Evolutionary conservation across 306 rosid genomes (phyloP).

Genomic region (Prunus mira): DNA sequence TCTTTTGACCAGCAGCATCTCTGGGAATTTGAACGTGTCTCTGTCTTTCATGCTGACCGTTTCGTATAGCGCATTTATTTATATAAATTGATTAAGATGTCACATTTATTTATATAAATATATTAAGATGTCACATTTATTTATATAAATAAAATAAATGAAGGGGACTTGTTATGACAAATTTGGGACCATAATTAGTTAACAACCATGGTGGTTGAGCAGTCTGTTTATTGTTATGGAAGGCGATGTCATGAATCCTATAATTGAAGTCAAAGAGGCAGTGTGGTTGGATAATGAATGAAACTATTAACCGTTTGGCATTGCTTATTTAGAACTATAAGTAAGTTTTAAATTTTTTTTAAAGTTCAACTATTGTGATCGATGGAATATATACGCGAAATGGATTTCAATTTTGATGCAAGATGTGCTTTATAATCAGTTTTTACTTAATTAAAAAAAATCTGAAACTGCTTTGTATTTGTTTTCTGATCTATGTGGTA

Average conservation of each 20-base stretch:
- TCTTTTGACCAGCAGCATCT: neutral
- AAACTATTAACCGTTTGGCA: no score
- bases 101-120: neutral
- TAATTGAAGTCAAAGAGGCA: no score
- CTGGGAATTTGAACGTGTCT: conserved; percentile 5
- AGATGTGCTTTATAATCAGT: neutral
- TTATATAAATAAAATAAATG: no score
- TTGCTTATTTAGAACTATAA: no score
- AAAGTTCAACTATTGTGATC: no score
- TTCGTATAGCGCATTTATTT: neutral
- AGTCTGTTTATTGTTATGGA: no score
- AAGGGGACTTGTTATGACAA: neutral
- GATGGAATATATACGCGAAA: neutral
- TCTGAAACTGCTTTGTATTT: neutral
- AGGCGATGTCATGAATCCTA: no score
- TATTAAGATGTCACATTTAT: neutral
- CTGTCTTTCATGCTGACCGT: conserved; percentile 1
- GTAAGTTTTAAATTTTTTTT: no score
- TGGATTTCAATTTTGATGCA: neutral
- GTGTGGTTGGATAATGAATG: no score
- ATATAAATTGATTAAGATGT: neutral
- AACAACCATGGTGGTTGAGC: no score
- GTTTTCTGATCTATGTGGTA: neutral
- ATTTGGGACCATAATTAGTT: neutral
- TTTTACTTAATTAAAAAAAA: neutral